A percentile compares a stretch with the other conserved stretches of the same genome.
These are phyloP conservation scores for Kalmusia sp. DNA, from an alignment of 2,329 filamentous ascomycete genomes.

Conservation along the genomic window DNA sequence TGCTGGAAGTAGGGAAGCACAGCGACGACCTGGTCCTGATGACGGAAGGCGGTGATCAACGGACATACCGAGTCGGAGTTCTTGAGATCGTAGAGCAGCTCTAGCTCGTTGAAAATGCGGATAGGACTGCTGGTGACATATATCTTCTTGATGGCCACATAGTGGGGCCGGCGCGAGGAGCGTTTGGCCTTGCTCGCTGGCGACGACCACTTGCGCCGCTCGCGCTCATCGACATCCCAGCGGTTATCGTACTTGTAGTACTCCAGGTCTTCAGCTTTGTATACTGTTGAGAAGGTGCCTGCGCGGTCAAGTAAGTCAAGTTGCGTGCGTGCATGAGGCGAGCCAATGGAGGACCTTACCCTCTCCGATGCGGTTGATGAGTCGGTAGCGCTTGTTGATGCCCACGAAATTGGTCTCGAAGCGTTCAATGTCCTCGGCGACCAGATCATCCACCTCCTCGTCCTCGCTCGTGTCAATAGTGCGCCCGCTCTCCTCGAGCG, in stretches of 20 bases:
- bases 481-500: conserved; percentile 58
- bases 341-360: conserved; percentile 60
- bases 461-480: conserved; percentile 52
- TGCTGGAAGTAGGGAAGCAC: conserved; percentile 96
- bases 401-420: conserved; percentile 83
- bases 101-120: conserved; percentile 94
- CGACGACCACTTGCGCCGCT: conserved; percentile 70
- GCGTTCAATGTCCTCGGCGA: conserved; percentile 85
- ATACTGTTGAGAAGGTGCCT: conserved; percentile 98
- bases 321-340: conserved; percentile 32
- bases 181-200: conserved; percentile 66
- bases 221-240: conserved; percentile 78
- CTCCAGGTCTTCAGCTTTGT: conserved; percentile 93
- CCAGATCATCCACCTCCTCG: conserved; percentile 70
- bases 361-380: conserved; percentile 98
- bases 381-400: conserved; percentile 81
- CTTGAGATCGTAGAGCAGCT: conserved; percentile 86
- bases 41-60: conserved; percentile 94
- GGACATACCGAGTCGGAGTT: conserved; percentile 88
- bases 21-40: conserved; percentile 92
- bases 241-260: conserved; percentile 85
- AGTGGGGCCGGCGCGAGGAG: conserved; percentile 65
- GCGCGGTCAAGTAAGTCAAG: conserved; percentile 30
- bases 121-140: conserved; percentile 96
- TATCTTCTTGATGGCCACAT: conserved; percentile 98